Percentiles rank a stretch among this genome's conserved stretches.
Evolutionary conservation across 2,329 filamentous ascomycete species (phyloP).

Genomic region (Sordariomycetes sp.): DNA sequence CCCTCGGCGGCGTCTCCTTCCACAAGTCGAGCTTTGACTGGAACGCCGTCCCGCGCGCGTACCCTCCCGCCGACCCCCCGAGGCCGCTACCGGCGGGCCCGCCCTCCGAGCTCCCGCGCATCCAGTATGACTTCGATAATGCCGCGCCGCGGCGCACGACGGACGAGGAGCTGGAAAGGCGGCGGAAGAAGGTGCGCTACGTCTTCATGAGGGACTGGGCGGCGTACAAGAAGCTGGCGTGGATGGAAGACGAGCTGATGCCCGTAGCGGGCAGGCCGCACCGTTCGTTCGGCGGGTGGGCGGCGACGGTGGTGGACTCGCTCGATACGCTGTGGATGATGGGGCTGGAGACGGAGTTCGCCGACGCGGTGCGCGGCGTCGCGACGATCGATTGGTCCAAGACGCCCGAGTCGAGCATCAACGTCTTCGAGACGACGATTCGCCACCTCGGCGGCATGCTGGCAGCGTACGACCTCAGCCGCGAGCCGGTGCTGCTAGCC

Average conservation of each 20-base stretch:
- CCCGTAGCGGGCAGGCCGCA: conserved; percentile 32
- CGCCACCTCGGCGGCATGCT: conserved; percentile 58
- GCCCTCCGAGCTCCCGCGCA: conserved; percentile 12
- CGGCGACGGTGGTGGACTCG: conserved; percentile 44
- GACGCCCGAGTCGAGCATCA: conserved; percentile 27
- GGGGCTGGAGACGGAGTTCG: conserved; percentile 42
- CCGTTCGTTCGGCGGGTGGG: conserved; percentile 39
- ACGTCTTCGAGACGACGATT: conserved; percentile 55
- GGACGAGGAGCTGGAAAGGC: conserved; percentile 11
- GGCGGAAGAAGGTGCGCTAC: conserved; percentile 24
- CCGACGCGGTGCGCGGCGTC: conserved; percentile 34
- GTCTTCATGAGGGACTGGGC: conserved; percentile 31
- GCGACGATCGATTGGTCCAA: conserved; percentile 35
- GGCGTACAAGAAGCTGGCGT: conserved; percentile 37
- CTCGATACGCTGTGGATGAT: conserved; percentile 52
- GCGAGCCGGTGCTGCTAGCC: conserved; percentile 35
- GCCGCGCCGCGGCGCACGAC: conserved; percentile 2
- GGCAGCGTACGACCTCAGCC: conserved; percentile 54
- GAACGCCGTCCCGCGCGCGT: conserved; percentile 12
- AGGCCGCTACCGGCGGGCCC: conserved; percentile 15
- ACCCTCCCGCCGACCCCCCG: conserved; percentile 18
- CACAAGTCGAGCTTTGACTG: conserved; percentile 17
- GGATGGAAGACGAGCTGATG: conserved; percentile 36
- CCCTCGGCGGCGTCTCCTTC: conserved; percentile 8
- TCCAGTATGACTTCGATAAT: conserved; percentile 23